Conservation (phyloP, 2,329 filamentous ascomycete genomes). For the Ascochyta koolunga region DNA sequence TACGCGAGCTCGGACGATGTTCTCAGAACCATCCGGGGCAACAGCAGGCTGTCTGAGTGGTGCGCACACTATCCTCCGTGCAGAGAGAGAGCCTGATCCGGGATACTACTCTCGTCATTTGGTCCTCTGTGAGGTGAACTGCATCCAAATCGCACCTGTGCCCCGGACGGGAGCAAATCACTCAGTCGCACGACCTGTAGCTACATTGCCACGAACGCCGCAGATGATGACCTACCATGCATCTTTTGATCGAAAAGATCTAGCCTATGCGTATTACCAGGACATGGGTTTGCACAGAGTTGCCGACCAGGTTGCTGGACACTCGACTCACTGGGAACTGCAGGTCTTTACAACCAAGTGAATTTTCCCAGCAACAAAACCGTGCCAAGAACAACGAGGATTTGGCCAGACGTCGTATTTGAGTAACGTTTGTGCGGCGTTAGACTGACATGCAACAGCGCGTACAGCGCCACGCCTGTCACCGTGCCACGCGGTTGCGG, state of each 20-base stretch:
- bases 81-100: background rate
- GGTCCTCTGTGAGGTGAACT: background rate
- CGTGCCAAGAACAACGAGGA: background rate
- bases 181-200: background rate
- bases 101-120: background rate
- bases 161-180: too few relatives aligned
- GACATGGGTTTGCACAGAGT: background rate
- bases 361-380: too few relatives aligned
- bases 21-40: background rate
- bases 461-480: constrained; percentile 5
- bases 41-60: background rate
- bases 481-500: constrained; percentile 7
- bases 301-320: background rate
- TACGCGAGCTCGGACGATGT: background rate
- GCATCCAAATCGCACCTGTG: too few relatives aligned
- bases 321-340: background rate
- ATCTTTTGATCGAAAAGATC: background rate
- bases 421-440: background rate
- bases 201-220: background rate
- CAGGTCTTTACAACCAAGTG: background rate
- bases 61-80: background rate
- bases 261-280: background rate
- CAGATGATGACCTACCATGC: background rate
- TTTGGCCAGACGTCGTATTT: background rate
- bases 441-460: constrained; percentile 5